Evolutionary conservation across 495 filamentous ascomycete species (phyloP).

Genomic region (Extremus antarcticus): DNA sequence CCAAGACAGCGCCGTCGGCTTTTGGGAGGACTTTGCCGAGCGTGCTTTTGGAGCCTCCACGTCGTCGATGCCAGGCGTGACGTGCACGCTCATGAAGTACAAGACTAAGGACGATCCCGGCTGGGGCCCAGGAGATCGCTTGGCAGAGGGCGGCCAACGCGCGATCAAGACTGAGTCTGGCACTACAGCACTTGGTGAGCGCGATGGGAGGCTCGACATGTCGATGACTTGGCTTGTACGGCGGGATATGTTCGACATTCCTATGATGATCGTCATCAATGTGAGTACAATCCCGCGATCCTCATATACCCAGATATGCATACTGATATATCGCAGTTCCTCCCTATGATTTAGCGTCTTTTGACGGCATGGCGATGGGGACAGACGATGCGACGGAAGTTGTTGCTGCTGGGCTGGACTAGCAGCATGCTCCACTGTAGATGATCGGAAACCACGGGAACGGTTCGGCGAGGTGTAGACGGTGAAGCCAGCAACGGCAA

Average conservation of each 20-base stretch:
- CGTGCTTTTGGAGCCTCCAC: constrained; percentile 82
- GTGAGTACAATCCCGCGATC: constrained; percentile 44
- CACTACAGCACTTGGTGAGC: constrained; percentile 61
- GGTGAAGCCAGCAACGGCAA: not conserved
- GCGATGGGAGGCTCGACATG: constrained; percentile 87
- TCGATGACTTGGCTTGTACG: constrained; percentile 94
- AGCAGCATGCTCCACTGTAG: too few relatives aligned
- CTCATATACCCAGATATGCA: too few relatives aligned
- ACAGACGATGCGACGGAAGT: not conserved
- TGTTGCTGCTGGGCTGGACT: not conserved
- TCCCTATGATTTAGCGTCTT: constrained; percentile 10
- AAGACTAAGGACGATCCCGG: constrained; percentile 57
- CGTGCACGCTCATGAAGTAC: constrained; percentile 84
- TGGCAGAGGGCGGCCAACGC: constrained; percentile 11
- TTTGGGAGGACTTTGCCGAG: constrained; percentile 90
- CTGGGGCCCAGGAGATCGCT: constrained; percentile 21
- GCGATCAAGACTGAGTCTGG: constrained; percentile 54
- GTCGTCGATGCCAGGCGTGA: constrained; percentile 63
- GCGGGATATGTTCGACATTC: constrained; percentile 94
- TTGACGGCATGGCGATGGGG: not conserved
- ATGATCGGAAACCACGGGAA: not conserved
- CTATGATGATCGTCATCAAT: constrained; percentile 95
- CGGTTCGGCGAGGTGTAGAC: not conserved
- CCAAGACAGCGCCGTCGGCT: constrained; percentile 83
- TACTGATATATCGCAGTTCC: constrained; percentile 14